Evolutionary conservation across 2,329 filamentous ascomycete genomes (phyloP), one percentile per base, ranked within the genome.

Genomic region (Teratosphaeria destructans): DNA sequence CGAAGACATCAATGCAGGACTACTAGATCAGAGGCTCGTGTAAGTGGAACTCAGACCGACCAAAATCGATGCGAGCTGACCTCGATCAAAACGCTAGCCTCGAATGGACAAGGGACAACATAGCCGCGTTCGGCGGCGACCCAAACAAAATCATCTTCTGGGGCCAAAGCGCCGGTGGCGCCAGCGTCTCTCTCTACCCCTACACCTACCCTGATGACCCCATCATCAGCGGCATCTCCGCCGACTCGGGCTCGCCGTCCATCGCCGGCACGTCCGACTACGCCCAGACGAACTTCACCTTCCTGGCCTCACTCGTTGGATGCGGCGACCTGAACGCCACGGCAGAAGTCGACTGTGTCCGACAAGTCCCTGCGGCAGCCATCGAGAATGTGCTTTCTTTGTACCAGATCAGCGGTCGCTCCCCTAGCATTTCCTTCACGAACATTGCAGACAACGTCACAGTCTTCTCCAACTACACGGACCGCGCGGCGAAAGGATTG

Each of bases 21-120:
- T 84, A 5, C 73, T 77, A 5, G 82, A 85, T 64, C 81, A 84
- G 64, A 75, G 81, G 1, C 64, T 76, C 14, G 80, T 78, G 43
- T 49, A 11, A 49, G 43, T 49, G 6, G 8, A 6, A 6, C 19
- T 6, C 5, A 49, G 16, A 49, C 19, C 5, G 43, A 7, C n/a
- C n/a, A 19, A n/a, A 23, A n/a, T 23, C n/a, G 16, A n/a, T 49
- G 16, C 16, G 16, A 23, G 43, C 43, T 49, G 43, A 49, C 8
- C 8, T 23, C 19, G 11, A 43, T 23, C 16, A 19, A 19, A 16
- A 16, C 12, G 3, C 11, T n/a, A 49, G 43, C 0, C 66, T 83
- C 0, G 69, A 75, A 59, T 75, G 73, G 73, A 71, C 74, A 4
- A 66, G 69, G n/a, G 70, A 73, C 57, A 71, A 75, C 59, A 75